phyloP scores from a whole-genome alignment of 352 stramenopile genomes.

The Pythium guiyangense region DNA sequence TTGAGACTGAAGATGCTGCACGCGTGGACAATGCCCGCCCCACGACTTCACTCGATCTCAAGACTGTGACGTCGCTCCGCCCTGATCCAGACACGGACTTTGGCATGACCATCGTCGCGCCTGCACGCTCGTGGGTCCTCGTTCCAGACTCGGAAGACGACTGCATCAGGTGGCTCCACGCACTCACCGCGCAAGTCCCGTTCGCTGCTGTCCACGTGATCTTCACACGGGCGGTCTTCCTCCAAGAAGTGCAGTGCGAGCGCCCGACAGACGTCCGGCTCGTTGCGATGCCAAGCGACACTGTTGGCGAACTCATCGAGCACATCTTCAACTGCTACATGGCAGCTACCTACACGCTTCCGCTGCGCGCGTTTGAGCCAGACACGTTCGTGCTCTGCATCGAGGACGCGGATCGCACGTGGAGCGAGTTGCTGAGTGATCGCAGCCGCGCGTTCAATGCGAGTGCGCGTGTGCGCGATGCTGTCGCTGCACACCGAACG shows the following conservation, averaged over 20 bases:
- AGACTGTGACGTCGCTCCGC: not conserved
- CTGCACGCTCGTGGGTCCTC: not conserved
- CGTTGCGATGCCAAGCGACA: not conserved
- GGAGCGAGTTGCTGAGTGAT: not conserved
- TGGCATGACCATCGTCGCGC: not conserved
- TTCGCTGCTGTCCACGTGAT: not conserved
- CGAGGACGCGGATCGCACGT: not conserved
- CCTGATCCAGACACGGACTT: not conserved
- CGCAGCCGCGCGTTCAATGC: not conserved
- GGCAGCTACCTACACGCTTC: not conserved
- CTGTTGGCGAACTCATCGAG: not conserved
- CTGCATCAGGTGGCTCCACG: not conserved
- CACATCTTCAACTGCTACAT: not conserved
- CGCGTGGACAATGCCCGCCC: not conserved
- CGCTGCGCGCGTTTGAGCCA: not conserved
- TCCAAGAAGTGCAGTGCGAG: not conserved
- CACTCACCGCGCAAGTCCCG: not conserved
- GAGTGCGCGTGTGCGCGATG: not conserved
- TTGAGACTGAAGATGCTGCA: not conserved
- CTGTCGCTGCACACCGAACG: not conserved
- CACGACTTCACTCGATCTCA: not conserved
- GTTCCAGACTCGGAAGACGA: not conserved
- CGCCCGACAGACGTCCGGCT: not conserved
- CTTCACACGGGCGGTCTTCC: not conserved
- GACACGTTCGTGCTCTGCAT: not conserved